Evolutionary conservation across 1,284 basidiomycete species (phyloP), one percentile per base, ranked within the genome.

Genomic region (Schizophyllum commune): DNA sequence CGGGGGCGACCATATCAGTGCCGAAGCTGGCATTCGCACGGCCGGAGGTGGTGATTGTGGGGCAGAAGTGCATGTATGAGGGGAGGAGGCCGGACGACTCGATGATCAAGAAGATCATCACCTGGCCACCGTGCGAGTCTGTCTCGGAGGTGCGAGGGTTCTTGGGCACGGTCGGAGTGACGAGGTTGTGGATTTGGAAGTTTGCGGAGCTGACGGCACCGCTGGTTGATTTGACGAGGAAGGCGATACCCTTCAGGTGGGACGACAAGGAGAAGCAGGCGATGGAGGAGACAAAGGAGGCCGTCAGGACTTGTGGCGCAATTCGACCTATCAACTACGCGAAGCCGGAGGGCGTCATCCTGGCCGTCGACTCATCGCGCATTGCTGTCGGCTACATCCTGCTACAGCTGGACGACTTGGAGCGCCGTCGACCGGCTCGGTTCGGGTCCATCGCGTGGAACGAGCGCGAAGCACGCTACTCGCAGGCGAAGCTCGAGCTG

Each of bases 401-500:
- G 0, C 65, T 59, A 4, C 75, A 78, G 62, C 34, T 63, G 7
- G 71, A 73, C 39, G 52, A 58, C 0, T 53, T 66, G 6, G 63
- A 71, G 1, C 57, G 61, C 2, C 61, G 60, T 0, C 52, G 62
- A 1, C 67, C 68, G 20, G 68, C 65, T 15, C 63, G 67, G 17
- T 77, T 70, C 60, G 72, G 71, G 0, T 79, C 74, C 0, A 73
- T 81, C 7, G 68, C 70, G 0, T 69, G 72, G 60, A 76, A 73
- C 51, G 68, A 76, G 0, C 15, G 67, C 0, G 75, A 82, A 63
- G 58, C 67, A 0, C 33, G 66, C 0, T 81, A 77, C 59, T 78
- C 73, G 0, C 77, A 80, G 59, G 65, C 76, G 0, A 80, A 80
- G 61, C 61, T 75, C 2, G 74, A 80, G 58, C 60, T 81, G 0